These are phyloP conservation scores for Curvularia lunata DNA, from an alignment of 2,329 filamentous ascomycete genomes.

Conservation along the genomic window DNA sequence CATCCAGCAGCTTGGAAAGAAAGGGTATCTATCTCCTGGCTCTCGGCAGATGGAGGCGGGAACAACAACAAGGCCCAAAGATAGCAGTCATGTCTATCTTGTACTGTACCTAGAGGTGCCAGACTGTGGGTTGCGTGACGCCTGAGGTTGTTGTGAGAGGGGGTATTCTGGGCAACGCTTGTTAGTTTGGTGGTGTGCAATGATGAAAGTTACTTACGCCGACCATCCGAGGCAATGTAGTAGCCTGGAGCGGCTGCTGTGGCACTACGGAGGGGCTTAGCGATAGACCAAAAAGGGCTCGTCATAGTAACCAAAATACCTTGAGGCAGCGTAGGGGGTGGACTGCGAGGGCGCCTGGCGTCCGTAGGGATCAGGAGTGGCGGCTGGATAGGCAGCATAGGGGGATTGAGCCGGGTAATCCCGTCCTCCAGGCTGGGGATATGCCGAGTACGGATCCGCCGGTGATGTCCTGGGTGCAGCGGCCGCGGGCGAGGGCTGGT, in stretches of 20 bases:
- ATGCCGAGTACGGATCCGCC: conserved; percentile 40
- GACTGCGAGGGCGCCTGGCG: conserved; percentile 30
- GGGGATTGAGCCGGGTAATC: conserved; percentile 32
- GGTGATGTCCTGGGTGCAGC: conserved; percentile 43
- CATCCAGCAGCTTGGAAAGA: conserved; percentile 38
- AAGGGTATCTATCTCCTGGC: conserved; percentile 48
- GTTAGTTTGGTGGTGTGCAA: conserved; percentile 26
- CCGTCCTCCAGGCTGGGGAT: conserved; percentile 32
- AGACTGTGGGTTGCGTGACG: conserved; percentile 33
- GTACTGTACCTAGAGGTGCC: conserved; percentile 30
- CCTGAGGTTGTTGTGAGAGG: conserved; percentile 36
- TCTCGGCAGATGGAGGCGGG: conserved; percentile 38
- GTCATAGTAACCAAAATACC: conserved; percentile 53
- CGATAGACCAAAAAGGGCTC: conserved; percentile 49
- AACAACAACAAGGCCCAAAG: conserved; percentile 38
- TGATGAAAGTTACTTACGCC: conserved; percentile 39
- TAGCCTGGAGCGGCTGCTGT: conserved; percentile 42
- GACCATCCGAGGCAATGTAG: conserved; percentile 49
- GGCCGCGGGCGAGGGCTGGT: conserved; percentile 33
- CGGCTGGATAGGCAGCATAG: conserved; percentile 39
- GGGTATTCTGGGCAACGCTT: conserved; percentile 40
- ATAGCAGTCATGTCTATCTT: conserved; percentile 37
- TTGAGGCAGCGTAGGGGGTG: conserved; percentile 38
- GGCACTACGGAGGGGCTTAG: conserved; percentile 47
- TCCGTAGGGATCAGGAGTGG: conserved; percentile 39